These are phyloP conservation scores for Hyphopichia pseudoburtonii DNA, from an alignment of 1,139 yeast species.

Conservation along the genomic window DNA sequence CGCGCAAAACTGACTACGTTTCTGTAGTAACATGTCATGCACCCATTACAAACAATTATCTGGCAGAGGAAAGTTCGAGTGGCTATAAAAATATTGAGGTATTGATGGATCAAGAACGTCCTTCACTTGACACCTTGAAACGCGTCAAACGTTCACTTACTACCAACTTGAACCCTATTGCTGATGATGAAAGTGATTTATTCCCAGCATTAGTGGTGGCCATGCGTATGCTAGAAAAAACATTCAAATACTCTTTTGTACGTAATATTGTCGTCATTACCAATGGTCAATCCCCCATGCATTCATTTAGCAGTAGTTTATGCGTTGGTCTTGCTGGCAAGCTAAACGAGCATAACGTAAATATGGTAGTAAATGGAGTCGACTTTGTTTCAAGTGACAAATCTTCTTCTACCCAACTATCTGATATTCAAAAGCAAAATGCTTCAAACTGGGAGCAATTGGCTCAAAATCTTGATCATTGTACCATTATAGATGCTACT, in stretches of 20 bases:
- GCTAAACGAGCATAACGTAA: slow-evolving; percentile 11
- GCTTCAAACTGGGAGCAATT: slow-evolving; percentile 16
- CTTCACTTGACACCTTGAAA: slow-evolving; percentile 22
- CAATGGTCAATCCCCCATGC: slow-evolving; percentile 23
- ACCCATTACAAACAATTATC: slow-evolving; percentile 21
- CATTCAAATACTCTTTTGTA: slow-evolving; percentile 27
- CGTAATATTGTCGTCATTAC: slow-evolving; percentile 50
- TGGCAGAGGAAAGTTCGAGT: slow-evolving; percentile 18
- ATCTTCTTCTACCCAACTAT: slow-evolving; percentile 1
- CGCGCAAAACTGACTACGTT: slow-evolving; percentile 57
- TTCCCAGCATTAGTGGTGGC: slow-evolving; percentile 30
- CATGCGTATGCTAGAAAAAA: slow-evolving; percentile 28
- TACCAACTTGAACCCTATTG: slow-evolving; percentile 7
- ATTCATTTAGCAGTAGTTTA: slow-evolving; percentile 12
- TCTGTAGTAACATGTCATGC: slow-evolving; percentile 47
- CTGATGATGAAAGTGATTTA: slow-evolving; percentile 21
- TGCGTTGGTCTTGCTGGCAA: not conserved
- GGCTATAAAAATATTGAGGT: slow-evolving; percentile 27
- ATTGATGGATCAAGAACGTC: slow-evolving; percentile 21
- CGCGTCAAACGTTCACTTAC: slow-evolving; percentile 10
- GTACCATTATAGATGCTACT: slow-evolving; percentile 12
- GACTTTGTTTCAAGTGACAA: slow-evolving; percentile 18
- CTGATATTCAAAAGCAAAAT: slow-evolving; percentile 8
- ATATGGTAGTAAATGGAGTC: slow-evolving; percentile 30
- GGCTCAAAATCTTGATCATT: slow-evolving; percentile 3